Evolutionary conservation across 2,329 filamentous ascomycete species (phyloP).

Genomic region (Penicillium sp.): DNA sequence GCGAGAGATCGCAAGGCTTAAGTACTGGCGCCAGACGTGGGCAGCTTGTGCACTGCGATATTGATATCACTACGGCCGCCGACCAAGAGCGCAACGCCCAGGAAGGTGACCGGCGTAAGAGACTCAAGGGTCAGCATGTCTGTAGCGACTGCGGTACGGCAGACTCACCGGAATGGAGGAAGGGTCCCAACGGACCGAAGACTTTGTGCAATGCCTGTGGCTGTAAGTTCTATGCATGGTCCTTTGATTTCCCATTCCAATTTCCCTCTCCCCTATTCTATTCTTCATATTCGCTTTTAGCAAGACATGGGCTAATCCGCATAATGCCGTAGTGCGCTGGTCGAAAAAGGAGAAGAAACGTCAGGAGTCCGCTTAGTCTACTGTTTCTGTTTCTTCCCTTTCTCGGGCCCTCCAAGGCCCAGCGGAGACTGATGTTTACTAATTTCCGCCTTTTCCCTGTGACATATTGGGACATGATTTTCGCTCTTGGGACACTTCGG

Average conservation of each 20-base stretch:
- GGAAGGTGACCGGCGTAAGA: constrained; percentile 72
- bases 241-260: neutral
- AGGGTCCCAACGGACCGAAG: constrained; percentile 87
- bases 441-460: constrained; percentile 8
- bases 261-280: neutral
- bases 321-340: constrained; percentile 50
- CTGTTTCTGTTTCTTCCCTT: constrained; percentile 7
- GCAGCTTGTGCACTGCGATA: constrained; percentile 77
- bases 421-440: neutral
- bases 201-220: constrained; percentile 95
- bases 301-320: neutral
- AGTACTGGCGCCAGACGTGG: constrained; percentile 81
- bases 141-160: constrained; percentile 94
- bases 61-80: constrained; percentile 77
- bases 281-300: neutral
- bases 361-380: constrained; percentile 24
- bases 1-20: constrained; percentile 81
- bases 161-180: constrained; percentile 93
- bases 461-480: constrained; percentile 16
- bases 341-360: constrained; percentile 74
- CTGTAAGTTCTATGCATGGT: constrained; percentile 50
- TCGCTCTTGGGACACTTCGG: neutral
- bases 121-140: constrained; percentile 89
- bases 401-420: neutral
- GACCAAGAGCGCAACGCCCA: constrained; percentile 56